Percentiles rank a stretch among this genome's conserved stretches.
These are phyloP conservation scores for Polysphondylium violaceum DNA, from an alignment of 78 protist species.

Conservation along the genomic window DNA sequence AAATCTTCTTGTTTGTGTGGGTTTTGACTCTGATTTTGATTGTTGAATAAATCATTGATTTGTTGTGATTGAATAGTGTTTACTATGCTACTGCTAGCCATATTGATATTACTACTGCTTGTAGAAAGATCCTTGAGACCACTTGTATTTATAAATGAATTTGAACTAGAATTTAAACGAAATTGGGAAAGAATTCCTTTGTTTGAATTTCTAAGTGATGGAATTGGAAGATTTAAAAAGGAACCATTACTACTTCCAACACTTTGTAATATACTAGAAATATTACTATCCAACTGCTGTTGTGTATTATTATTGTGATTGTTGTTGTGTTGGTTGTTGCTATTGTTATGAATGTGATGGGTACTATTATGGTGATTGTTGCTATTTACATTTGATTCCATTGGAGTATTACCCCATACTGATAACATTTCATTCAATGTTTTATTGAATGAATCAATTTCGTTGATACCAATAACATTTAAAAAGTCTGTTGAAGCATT, in stretches of 20 bases:
- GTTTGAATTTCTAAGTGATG: not conserved
- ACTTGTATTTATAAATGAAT: not conserved
- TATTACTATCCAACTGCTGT: not conserved
- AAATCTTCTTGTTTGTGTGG: not conserved
- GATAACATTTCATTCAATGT: slow-evolving; percentile 71
- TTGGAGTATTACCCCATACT: slow-evolving; percentile 32
- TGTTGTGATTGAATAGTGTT: too few species aligned
- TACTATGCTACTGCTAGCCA: not conserved
- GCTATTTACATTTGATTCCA: not conserved
- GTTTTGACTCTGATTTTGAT: slow-evolving; percentile 13
- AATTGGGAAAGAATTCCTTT: not conserved
- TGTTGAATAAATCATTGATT: too few species aligned
- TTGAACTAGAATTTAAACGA: too few species aligned
- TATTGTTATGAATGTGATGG: not conserved
- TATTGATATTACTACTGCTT: not conserved
- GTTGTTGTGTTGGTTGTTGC: slow-evolving; percentile 13
- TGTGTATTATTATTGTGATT: not conserved
- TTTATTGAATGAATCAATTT: slow-evolving; percentile 68
- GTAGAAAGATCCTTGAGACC: not conserved
- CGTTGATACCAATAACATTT: slow-evolving; percentile 31
- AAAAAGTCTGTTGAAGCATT: slow-evolving; percentile 46
- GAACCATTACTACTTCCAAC: not conserved
- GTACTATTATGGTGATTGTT: not conserved
- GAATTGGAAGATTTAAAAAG: not conserved
- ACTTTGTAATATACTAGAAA: too few species aligned